These are phyloP conservation scores for Cyathus striatus DNA, from an alignment of 768 basidiomycete species.

Conservation along the genomic window DNA sequence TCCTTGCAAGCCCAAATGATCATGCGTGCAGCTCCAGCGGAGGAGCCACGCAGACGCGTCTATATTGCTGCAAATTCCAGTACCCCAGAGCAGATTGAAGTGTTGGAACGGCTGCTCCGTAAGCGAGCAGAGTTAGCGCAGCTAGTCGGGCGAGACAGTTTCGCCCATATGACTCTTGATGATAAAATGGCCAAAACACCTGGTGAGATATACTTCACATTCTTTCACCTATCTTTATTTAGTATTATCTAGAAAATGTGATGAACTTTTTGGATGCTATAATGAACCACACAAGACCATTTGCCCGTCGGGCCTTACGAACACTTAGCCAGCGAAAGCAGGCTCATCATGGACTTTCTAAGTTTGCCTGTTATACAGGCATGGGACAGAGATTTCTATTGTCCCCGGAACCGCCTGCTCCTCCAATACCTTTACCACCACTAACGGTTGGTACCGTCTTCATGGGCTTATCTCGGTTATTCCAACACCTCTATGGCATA, in stretches of 20 bases:
- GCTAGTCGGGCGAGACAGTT: slow-evolving; percentile 82
- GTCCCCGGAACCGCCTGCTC: slow-evolving; percentile 75
- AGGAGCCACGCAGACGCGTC: slow-evolving; percentile 75
- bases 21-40: slow-evolving; percentile 81
- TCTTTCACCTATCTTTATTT: background rate
- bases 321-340: slow-evolving; percentile 70
- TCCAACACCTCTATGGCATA: slow-evolving; percentile 84
- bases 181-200: slow-evolving; percentile 99
- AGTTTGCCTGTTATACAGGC: slow-evolving; percentile 70
- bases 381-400: slow-evolving; percentile 98
- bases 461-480: slow-evolving; percentile 86
- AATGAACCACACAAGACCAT: slow-evolving; percentile 73
- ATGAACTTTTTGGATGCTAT: slow-evolving; percentile 78
- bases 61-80: slow-evolving; percentile 82
- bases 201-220: slow-evolving; percentile 36
- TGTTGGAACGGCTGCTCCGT: slow-evolving; percentile 70
- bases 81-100: slow-evolving; percentile 66
- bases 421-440: slow-evolving; percentile 66
- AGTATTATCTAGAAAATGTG: slow-evolving; percentile 63
- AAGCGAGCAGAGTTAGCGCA: slow-evolving; percentile 79
- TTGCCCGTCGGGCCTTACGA: slow-evolving; percentile 69
- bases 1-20: slow-evolving; percentile 93
- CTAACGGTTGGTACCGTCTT: slow-evolving; percentile 89
- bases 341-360: slow-evolving; percentile 52
- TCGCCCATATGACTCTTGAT: slow-evolving; percentile 77